Percentiles rank a stretch among this genome's conserved stretches.
phyloP scores from a whole-genome alignment of 306 rosid species.

The Quercus robur region DNA sequence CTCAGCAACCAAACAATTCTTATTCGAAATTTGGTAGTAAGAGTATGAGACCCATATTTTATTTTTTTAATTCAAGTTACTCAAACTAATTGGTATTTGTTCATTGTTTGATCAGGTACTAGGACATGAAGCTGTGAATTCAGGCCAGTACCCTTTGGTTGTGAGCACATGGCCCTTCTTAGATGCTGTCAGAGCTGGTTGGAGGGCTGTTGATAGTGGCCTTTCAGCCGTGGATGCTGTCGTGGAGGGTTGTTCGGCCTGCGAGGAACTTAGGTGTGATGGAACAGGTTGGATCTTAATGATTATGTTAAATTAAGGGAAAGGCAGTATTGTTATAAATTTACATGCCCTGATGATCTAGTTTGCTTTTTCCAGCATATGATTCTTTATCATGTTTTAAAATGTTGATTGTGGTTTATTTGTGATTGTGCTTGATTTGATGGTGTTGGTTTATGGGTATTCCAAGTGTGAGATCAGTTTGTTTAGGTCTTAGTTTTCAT shows the following conservation, averaged over 20 bases:
- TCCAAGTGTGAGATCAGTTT: neutral
- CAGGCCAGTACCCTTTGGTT: conserved; percentile 55
- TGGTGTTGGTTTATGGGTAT: neutral
- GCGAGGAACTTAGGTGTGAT: conserved; percentile 90
- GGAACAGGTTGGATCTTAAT: conserved; percentile 68
- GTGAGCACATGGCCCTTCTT: conserved; percentile 96
- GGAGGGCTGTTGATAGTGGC: conserved; percentile 73
- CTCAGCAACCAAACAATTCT: neutral
- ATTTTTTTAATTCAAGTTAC: neutral
- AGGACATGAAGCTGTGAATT: conserved; percentile 41
- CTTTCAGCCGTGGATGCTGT: conserved; percentile 83
- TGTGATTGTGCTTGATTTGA: conserved; percentile 5
- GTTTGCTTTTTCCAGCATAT: neutral
- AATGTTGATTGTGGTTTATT: neutral
- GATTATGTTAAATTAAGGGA: neutral
- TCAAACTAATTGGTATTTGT: neutral
- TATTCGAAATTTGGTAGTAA: neutral
- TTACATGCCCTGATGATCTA: neutral
- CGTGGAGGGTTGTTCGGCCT: conserved; percentile 83
- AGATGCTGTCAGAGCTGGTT: conserved; percentile 86
- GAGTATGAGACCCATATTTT: neutral
- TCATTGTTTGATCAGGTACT: conserved; percentile 33
- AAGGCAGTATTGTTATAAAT: neutral
- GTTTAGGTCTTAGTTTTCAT: too few species aligned
- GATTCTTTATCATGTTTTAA: neutral